Evolutionary conservation across 2,329 filamentous ascomycete species (phyloP), one percentile per base, ranked within the genome.

Genomic region (Botrytis galanthina): DNA sequence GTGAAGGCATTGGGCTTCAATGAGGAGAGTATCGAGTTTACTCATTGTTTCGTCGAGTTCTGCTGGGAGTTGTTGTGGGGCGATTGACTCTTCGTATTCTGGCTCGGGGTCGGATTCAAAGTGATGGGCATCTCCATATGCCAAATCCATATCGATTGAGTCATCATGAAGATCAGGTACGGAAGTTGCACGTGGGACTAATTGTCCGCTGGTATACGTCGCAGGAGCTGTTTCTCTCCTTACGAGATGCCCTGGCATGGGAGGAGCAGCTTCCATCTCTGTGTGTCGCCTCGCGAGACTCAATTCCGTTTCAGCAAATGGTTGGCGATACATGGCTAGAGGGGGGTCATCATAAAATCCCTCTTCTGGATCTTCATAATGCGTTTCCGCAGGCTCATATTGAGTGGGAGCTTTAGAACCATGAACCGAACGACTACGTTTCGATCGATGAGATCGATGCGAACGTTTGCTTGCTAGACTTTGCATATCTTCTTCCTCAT

Each of bases 1-100:
- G 76, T 97, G 94, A 42, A 97, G 81, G 83, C 95, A 98, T 77
- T 98, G 90, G 29, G 93, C 94, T 82, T 98, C 95, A 76, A 95
- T 90, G 3, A 98, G 86, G 2, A 98, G 85, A 66, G 85, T 84
- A 81, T 97, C 94, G 63, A 97, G 90, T 77, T 89, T 91, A 74
- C 85, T 87, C 74, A 97, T 90, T 64, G 97, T 89, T 29, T 85
- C 87, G 76, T 89, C 88, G 68, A 93, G 84, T 73, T 91, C 89
- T 54, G 92, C 86, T 59, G 88, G 84, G 74, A 66, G 35, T 71
- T 71, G 74, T 86, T 85, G 63, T 79, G 79, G 88, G 83, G 79
- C 84, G 78, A 77, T 85, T 81, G 82, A 83, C 71, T 80, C 84
- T 81, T 35, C 67, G 83, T 48, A 69, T 63, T 72, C 59, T 35